Conservation (phyloP, 208 protist genomes). For the Angomonas deanei region DNA sequence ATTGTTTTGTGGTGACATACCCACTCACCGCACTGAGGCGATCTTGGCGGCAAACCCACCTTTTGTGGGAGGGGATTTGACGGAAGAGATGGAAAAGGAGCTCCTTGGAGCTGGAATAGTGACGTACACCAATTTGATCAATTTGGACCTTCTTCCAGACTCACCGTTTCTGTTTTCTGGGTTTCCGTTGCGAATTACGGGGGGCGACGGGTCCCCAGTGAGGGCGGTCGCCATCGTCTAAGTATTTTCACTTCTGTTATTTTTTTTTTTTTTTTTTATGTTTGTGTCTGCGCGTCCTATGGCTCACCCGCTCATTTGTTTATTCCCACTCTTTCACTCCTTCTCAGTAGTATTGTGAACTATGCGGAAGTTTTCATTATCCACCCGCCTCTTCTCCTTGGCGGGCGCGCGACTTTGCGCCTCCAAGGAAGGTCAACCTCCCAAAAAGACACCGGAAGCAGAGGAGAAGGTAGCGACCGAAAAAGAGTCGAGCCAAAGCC, state of each 20-base stretch:
- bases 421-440: conserved; percentile 2
- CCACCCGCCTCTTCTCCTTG: background rate
- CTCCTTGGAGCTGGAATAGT: conserved; percentile 21
- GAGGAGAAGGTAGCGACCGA: conserved; percentile 7
- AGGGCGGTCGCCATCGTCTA: conserved; percentile 27
- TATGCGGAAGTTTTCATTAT: background rate
- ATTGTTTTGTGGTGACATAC: conserved; percentile 24
- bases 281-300: background rate
- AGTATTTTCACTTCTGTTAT: background rate
- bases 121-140: conserved; percentile 44
- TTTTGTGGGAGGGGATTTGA: conserved; percentile 31
- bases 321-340: background rate
- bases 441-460: background rate
- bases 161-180: conserved; percentile 26
- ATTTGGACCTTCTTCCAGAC: conserved; percentile 22
- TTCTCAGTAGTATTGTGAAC: too few relatives aligned
- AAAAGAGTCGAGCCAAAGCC: conserved; percentile 22
- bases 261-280: background rate
- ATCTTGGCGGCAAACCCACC: conserved; percentile 16
- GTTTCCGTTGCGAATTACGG: conserved; percentile 30
- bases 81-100: conserved; percentile 23
- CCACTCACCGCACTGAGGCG: background rate
- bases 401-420: background rate
- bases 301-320: background rate
- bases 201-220: conserved; percentile 44